Base-by-base conservation (phyloP, 305 asterid genomes). In the Fraxinus paxiana region DNA sequence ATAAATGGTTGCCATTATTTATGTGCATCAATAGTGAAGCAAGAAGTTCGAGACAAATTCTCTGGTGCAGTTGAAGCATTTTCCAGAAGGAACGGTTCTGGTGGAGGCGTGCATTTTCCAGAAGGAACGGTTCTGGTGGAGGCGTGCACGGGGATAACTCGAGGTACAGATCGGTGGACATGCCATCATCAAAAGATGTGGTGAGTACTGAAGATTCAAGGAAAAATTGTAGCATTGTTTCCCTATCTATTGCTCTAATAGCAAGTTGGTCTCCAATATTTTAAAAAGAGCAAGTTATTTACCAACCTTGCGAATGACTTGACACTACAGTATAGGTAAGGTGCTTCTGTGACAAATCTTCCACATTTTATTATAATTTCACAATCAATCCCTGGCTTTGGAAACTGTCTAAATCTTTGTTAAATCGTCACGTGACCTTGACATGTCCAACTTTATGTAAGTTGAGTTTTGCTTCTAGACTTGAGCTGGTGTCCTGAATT, bases 151-250 rank as follows among this genome's bases (percentile, higher is more conserved):
- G 89, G 80, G 92, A 91, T 73, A 82, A 85, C 82, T 84, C 75
- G 71, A 89, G 88, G 72, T 91, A 90, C 79, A 87, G 91, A 87
- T 81, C 90, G 46, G 83, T 91, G 6, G 93, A 91, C 1, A 84
- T 85, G 26, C 90, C 96, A 18, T 87, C 93, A 33, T 91, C 97
- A 59, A 91, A 90, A 80, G 93, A 89, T 51, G 89, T 85, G 92
- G 97, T 93, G 63, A 43, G 90, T 79, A 70, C 78, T 1, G 37
- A 33, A 59, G 67, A 30, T 77, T 37, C 15, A 20, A 59, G 69
- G 69, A 22, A 20, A 63, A 63, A 20, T 63, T 24, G 31, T 65
- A 9, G 73, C 35, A 65, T 26, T 26, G 18, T 13, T 65, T 65
- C 35, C 73, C 35, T 26, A 65, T 65, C 73, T 26, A 4, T 65